These are phyloP conservation scores for Rosellinia necatrix DNA, from an alignment of 2,329 filamentous ascomycete species.

Conservation along the genomic window DNA sequence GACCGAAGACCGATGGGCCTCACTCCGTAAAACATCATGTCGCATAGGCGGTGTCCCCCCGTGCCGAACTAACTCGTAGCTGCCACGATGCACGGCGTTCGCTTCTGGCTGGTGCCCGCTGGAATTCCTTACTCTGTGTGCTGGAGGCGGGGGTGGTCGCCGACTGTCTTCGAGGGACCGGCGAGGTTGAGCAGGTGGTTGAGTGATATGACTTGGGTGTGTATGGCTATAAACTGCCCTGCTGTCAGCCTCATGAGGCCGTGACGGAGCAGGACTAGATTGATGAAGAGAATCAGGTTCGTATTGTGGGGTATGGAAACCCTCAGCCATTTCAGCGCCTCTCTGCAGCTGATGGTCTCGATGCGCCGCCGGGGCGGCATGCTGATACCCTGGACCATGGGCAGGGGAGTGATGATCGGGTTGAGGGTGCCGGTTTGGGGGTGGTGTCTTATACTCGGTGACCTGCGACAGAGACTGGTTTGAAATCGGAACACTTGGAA, in stretches of 20 bases:
- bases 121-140: constrained; percentile 55
- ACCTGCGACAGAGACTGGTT: constrained; percentile 59
- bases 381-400: constrained; percentile 36
- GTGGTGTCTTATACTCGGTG: constrained; percentile 54
- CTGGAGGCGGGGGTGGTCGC: constrained; percentile 61
- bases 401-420: constrained; percentile 45
- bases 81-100: constrained; percentile 46
- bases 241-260: constrained; percentile 35
- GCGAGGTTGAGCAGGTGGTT: constrained; percentile 36
- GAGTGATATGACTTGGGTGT: constrained; percentile 30
- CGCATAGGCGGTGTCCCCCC: constrained; percentile 57
- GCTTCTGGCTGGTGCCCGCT: constrained; percentile 50
- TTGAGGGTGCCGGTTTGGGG: constrained; percentile 41
- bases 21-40: constrained; percentile 61
- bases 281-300: constrained; percentile 42
- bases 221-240: constrained; percentile 30
- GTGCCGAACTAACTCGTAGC: constrained; percentile 48
- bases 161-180: constrained; percentile 47
- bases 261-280: constrained; percentile 41
- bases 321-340: constrained; percentile 32
- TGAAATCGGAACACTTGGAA: constrained; percentile 48
- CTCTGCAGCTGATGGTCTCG: constrained; percentile 41
- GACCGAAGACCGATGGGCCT: constrained; percentile 59
- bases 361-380: constrained; percentile 45
- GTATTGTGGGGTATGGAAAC: constrained; percentile 30